Base-by-base conservation (phyloP, 1,139 yeast genomes). In the Blastobotrys ciferrii region DNA sequence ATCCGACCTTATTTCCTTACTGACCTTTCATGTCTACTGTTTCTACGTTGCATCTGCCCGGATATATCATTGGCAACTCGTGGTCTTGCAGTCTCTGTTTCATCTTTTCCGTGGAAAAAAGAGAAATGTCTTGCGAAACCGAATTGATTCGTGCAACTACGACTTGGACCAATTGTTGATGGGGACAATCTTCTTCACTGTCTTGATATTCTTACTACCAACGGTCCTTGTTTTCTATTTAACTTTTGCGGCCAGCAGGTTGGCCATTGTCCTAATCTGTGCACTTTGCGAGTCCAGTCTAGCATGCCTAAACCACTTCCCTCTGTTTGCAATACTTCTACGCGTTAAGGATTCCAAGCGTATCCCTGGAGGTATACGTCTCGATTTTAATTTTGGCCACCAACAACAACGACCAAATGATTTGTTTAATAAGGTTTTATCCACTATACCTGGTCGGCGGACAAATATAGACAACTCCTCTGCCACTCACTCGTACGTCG, bases 61-160 rank as follows among this genome's bases (percentile, higher is more conserved):
- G 56, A 75, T 94, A 4, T 92, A 84, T 66, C 77, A 78, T 53
- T 82, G 89, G 75, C 96, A 88, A 60, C 65, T 87, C 19, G 77
- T 76, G 45, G 77, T 84, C 4, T 69, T 92, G 53, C 73, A 74
- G 48, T 87, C 97, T 11, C 72, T 94, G 48, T 87, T 87, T 65
- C 87, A 89, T 58, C 71, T 94, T 38, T 91, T 94, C 59, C 77
- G 95, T 52, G 99, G 99, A 1, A 87, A 86, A 65, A 89, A 91
- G 67, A 84, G 81, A 56, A 94, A 94, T 62, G 80, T 85, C 1
- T 70, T 94, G 58, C 77, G 98, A 56, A 76, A 86, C 51, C 81
- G 98, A 71, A 82, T 89, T 37, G 99, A 94, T 65, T 80, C 86
- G n/a, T 80, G 83, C 56, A 76, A 78, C 57, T 91, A 87, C 64